Conservation (phyloP, 2,329 filamentous ascomycete species). For the Aspergillus brasiliensis region DNA sequence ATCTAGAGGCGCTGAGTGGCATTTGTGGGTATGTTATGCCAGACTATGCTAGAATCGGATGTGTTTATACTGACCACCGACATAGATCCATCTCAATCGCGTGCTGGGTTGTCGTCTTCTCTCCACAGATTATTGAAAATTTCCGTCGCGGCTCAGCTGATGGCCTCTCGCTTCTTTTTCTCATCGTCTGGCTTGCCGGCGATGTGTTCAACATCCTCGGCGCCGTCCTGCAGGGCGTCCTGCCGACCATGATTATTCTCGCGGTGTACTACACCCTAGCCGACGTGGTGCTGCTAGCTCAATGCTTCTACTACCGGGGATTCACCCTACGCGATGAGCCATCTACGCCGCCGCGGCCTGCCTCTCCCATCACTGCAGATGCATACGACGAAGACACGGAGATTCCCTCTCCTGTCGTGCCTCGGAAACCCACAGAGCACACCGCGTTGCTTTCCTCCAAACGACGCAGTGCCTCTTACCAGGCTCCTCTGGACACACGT, state of each 20-base stretch:
- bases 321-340: slow-evolving; percentile 54
- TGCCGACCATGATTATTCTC: slow-evolving; percentile 95
- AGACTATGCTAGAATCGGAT: not conserved
- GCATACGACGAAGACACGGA: slow-evolving; percentile 24
- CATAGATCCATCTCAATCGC: slow-evolving; percentile 88
- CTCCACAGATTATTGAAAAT: slow-evolving; percentile 94
- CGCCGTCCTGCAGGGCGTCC: slow-evolving; percentile 84
- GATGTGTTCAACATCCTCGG: slow-evolving; percentile 97
- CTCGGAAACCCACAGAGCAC: slow-evolving; percentile 30
- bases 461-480: slow-evolving; percentile 20
- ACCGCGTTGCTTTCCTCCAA: slow-evolving; percentile 32
- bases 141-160: slow-evolving; percentile 83
- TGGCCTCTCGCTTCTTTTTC: slow-evolving; percentile 85
- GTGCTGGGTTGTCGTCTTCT: slow-evolving; percentile 97
- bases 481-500: slow-evolving; percentile 8
- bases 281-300: slow-evolving; percentile 81
- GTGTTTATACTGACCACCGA: slow-evolving; percentile 7
- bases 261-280: slow-evolving; percentile 92
- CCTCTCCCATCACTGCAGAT: slow-evolving; percentile 4
- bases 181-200: slow-evolving; percentile 87
- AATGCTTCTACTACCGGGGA: slow-evolving; percentile 95
- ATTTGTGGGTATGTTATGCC: slow-evolving; percentile 71
- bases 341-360: slow-evolving; percentile 15
- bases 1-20: slow-evolving; percentile 87
- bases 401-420: slow-evolving; percentile 12